Percentiles rank a stretch among this genome's conserved stretches.
These are phyloP conservation scores for Lindgomyces ingoldianus DNA, from an alignment of 495 filamentous ascomycete genomes.

Conservation along the genomic window DNA sequence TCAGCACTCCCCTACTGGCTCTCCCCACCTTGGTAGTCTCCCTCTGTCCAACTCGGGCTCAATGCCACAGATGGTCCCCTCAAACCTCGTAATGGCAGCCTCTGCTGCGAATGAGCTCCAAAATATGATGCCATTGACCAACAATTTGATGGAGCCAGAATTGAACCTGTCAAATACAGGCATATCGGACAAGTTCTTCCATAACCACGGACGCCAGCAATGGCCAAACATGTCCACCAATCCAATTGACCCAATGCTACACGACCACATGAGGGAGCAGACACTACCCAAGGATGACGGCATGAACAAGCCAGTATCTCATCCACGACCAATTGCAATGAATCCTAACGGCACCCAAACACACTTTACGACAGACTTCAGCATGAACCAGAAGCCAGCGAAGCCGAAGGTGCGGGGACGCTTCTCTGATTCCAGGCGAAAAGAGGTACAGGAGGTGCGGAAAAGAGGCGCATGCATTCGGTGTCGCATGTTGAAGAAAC, in stretches of 20 bases:
- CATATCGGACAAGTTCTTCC: constrained; percentile 41
- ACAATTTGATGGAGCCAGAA: constrained; percentile 40
- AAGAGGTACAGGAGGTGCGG: constrained; percentile 78
- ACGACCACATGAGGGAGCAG: constrained; percentile 24
- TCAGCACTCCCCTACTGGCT: constrained; percentile 29
- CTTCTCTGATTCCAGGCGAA: constrained; percentile 67
- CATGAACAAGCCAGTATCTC: constrained; percentile 44
- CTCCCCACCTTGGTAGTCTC: constrained; percentile 29
- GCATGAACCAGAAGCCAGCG: constrained; percentile 47
- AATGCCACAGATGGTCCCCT: constrained; percentile 32
- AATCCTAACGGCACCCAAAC: constrained; percentile 57
- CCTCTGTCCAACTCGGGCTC: constrained; percentile 24
- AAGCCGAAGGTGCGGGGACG: constrained; percentile 65
- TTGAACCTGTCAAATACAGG: constrained; percentile 30
- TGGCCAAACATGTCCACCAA: constrained; percentile 21
- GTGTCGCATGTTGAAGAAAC: constrained; percentile 84
- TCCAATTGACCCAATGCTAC: constrained; percentile 41
- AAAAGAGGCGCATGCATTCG: constrained; percentile 82
- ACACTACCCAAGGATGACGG: constrained; percentile 16
- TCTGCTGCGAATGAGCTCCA: constrained; percentile 52
- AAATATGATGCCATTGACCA: constrained; percentile 47
- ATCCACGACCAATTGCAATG: constrained; percentile 58
- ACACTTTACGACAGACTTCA: constrained; percentile 59
- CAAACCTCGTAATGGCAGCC: constrained; percentile 43
- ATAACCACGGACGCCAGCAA: constrained; percentile 16